Base-by-base conservation (phyloP, 2,329 filamentous ascomycete species). In the Madurella mycetomatis region DNA sequence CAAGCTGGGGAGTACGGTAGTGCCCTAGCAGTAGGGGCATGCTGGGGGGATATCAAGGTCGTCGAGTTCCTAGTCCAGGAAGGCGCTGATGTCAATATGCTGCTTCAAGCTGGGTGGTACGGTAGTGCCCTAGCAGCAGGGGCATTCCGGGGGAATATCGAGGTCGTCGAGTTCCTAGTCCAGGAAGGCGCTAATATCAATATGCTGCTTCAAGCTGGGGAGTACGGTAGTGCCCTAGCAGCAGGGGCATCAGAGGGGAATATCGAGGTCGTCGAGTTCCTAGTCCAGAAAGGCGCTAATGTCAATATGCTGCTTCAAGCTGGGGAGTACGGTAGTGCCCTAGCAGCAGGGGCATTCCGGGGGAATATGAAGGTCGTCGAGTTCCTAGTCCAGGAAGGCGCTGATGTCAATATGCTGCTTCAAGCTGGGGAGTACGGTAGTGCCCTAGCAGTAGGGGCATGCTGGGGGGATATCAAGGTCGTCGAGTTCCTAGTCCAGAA, bases 321-420 rank as follows among this genome's bases (percentile, higher is more conserved):
- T 42, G 43, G 50, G 25, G 9, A 30, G 9, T 54, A 41, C 41
- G 46, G 46, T 12, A 51, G 49, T 32, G 49, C 49, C 16, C 40
- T 51, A 16, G 40, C 40, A 11, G 49, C 41, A n/a, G 48, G 31
- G 39, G 46, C 34, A 44, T 15, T 17, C n/a, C 30, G 9, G 41
- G 41, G 41, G 37, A 4, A n/a, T 31, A 7, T 17, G 8, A 16
- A 39, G 41, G n/a, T 47, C 15, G 32, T 41, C 11, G n/a, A 47
- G 42, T 17, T 41, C 41, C 40, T 41, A n/a, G 31, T 47, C 32
- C 41, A 17, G 12, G 17, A 31, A 19, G 41, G 41, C 16, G 49
- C 46, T 16, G 43, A 51, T 19, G 32, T 43, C 30, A 51, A 42
- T 42, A 41, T 41, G 39, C 18, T n/a, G 11, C 41, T 43, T 25